Percentiles rank a stretch among this genome's conserved stretches.
Conservation (phyloP, 306 rosid species). For the Bauhinia variegata region DNA sequence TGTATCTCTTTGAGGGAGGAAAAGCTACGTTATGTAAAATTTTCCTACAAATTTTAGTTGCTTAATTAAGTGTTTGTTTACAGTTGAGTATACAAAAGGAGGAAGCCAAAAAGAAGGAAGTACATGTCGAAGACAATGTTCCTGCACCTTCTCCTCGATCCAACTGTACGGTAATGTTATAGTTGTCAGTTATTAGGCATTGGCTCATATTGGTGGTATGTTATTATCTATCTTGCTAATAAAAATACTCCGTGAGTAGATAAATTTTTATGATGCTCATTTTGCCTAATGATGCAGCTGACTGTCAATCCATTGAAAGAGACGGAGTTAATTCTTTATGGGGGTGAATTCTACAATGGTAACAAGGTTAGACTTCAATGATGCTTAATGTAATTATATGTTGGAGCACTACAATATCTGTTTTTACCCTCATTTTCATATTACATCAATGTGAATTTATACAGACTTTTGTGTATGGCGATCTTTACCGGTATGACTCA, state of each 20-base stretch:
- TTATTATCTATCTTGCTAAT: background rate
- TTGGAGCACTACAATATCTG: background rate
- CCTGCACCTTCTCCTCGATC: conserved; percentile 94
- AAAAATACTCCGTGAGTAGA: background rate
- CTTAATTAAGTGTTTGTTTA: background rate
- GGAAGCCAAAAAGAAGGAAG: conserved; percentile 95
- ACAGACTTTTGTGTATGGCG: conserved; percentile 91
- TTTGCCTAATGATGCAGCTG: conserved; percentile 52
- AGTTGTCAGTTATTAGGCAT: background rate
- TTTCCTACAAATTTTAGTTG: background rate
- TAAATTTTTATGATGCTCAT: background rate
- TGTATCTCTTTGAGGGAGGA: background rate
- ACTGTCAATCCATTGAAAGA: conserved; percentile 92
- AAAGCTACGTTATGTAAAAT: background rate
- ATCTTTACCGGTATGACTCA: conserved; percentile 78
- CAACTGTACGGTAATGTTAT: conserved; percentile 72
- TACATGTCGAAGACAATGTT: conserved; percentile 85
- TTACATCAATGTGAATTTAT: conserved; percentile 28
- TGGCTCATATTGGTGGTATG: background rate
- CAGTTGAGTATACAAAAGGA: conserved; percentile 86
- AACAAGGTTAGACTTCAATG: conserved; percentile 62
- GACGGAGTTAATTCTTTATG: conserved; percentile 80
- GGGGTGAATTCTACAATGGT: conserved; percentile 98
- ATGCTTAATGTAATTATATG: background rate
- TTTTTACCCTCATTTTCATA: conserved; percentile 1